Evolutionary conservation across 306 rosid genomes (phyloP).

Genomic region (Malus asiatica): DNA sequence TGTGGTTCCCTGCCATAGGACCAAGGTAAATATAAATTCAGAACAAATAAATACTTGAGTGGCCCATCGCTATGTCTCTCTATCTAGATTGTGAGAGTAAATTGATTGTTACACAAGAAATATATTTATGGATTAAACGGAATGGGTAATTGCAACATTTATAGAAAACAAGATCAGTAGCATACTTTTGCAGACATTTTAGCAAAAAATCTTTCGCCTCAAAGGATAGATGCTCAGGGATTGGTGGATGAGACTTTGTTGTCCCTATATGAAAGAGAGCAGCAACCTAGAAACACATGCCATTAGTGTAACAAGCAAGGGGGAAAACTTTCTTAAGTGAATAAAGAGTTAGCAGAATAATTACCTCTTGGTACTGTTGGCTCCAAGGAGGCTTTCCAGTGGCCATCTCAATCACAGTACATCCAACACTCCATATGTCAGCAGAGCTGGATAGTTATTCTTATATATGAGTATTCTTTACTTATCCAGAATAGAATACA

Average conservation of each 20-base stretch:
- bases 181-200: slow-evolving; percentile 90
- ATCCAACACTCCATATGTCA: slow-evolving; percentile 99
- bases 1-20: slow-evolving; percentile 77
- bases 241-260: slow-evolving; percentile 97
- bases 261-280: slow-evolving; percentile 96
- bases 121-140: not conserved
- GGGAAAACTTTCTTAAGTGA: slow-evolving; percentile 1
- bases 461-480: slow-evolving; percentile 14
- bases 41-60: not conserved
- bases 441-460: slow-evolving; percentile 68
- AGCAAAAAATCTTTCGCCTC: slow-evolving; percentile 91
- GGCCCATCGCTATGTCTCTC: not conserved
- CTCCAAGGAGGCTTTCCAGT: slow-evolving; percentile 99
- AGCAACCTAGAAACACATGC: slow-evolving; percentile 65
- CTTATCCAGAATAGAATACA: slow-evolving; percentile 4
- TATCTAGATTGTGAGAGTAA: not conserved
- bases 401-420: slow-evolving; percentile 99
- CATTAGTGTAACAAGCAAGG: slow-evolving; percentile 29
- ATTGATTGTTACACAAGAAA: not conserved
- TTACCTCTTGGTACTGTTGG: slow-evolving; percentile 94
- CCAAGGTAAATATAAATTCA: not conserved
- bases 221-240: slow-evolving; percentile 81
- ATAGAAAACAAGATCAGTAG: slow-evolving; percentile 17
- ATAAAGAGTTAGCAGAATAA: slow-evolving; percentile 5
- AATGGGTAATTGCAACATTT: not conserved